Evolutionary conservation across 1,284 basidiomycete genomes (phyloP).

Genomic region (Mycosarcoma mackinlayi): DNA sequence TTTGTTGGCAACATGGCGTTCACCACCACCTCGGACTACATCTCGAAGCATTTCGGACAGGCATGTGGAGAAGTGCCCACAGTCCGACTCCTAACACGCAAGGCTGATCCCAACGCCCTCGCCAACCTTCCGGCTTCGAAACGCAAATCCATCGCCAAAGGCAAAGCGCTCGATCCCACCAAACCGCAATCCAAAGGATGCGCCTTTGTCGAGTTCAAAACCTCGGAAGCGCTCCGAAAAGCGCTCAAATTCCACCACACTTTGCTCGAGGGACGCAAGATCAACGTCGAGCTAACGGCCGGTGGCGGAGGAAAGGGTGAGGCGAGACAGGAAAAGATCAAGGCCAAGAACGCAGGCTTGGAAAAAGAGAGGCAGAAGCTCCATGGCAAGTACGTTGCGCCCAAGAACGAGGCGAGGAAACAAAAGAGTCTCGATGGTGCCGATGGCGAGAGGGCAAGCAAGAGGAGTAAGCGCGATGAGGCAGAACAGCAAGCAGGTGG

Average conservation of each 20-base stretch:
- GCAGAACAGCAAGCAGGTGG: conserved; percentile 8
- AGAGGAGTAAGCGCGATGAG: conserved; percentile 12
- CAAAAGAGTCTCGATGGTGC: conserved; percentile 18
- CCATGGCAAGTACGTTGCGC: conserved; percentile 63
- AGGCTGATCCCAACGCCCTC: conserved; percentile 52
- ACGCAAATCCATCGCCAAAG: conserved; percentile 66
- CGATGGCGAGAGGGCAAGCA: conserved; percentile 13
- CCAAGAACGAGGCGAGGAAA: conserved; percentile 57
- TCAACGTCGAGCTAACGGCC: conserved; percentile 67
- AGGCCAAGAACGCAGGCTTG: conserved; percentile 60
- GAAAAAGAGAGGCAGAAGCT: conserved; percentile 63
- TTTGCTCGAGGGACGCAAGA: conserved; percentile 61
- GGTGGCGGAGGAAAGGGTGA: conserved; percentile 65
- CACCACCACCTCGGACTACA: conserved; percentile 54
- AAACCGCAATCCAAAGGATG: conserved; percentile 61
- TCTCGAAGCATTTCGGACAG: conserved; percentile 60
- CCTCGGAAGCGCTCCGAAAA: conserved; percentile 53
- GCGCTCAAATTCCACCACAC: conserved; percentile 67
- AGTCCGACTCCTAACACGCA: conserved; percentile 63
- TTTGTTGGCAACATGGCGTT: conserved; percentile 68
- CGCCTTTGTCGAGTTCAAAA: conserved; percentile 65
- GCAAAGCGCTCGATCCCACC: conserved; percentile 62
- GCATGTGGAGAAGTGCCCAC: conserved; percentile 63
- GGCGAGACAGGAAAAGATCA: conserved; percentile 61
- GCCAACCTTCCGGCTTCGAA: conserved; percentile 58